Percentiles rank a stretch among this genome's conserved stretches.
Conservation (phyloP, 2,329 filamentous ascomycete genomes). For the Dichotomopilus funicola region DNA sequence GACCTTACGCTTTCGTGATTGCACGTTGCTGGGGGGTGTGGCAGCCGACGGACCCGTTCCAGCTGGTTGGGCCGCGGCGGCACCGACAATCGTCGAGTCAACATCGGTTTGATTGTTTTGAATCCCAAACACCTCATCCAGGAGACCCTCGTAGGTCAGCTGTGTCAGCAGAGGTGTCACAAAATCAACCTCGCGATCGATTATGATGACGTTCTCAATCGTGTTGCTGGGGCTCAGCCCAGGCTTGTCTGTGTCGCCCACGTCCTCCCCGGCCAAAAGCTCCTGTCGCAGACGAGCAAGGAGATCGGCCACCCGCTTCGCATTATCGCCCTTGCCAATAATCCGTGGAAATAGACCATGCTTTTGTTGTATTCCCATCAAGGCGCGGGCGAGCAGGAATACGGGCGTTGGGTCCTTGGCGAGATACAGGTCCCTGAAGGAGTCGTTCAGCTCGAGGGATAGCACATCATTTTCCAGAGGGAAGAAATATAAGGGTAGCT, state of each 20-base stretch:
- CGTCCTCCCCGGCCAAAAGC: constrained; percentile 70
- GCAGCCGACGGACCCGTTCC: constrained; percentile 49
- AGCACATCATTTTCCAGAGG: constrained; percentile 86
- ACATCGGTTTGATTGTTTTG: constrained; percentile 89
- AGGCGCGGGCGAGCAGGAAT: constrained; percentile 78
- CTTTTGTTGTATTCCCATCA: constrained; percentile 89
- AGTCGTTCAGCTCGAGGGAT: constrained; percentile 81
- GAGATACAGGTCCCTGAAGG: constrained; percentile 82
- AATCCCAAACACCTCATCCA: constrained; percentile 90
- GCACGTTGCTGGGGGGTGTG: constrained; percentile 34
- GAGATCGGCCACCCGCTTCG: constrained; percentile 79
- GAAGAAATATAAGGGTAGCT: constrained; percentile 84
- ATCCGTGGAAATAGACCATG: constrained; percentile 93
- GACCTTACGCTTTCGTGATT: constrained; percentile 76
- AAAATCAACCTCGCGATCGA: constrained; percentile 92
- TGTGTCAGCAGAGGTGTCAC: constrained; percentile 89
- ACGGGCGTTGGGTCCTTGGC: constrained; percentile 87
- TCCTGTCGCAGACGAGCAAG: constrained; percentile 89
- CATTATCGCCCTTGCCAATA: constrained; percentile 91
- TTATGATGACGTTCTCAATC: constrained; percentile 86
- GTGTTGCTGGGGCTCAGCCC: constrained; percentile 78
- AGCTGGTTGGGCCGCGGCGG: constrained; percentile 46
- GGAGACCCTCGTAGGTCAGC: constrained; percentile 89
- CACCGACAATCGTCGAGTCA: constrained; percentile 81
- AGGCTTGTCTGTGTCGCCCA: constrained; percentile 51